phyloP scores from a whole-genome alignment of 2,329 filamentous ascomycete genomes.

The Byssothecium circinans region DNA sequence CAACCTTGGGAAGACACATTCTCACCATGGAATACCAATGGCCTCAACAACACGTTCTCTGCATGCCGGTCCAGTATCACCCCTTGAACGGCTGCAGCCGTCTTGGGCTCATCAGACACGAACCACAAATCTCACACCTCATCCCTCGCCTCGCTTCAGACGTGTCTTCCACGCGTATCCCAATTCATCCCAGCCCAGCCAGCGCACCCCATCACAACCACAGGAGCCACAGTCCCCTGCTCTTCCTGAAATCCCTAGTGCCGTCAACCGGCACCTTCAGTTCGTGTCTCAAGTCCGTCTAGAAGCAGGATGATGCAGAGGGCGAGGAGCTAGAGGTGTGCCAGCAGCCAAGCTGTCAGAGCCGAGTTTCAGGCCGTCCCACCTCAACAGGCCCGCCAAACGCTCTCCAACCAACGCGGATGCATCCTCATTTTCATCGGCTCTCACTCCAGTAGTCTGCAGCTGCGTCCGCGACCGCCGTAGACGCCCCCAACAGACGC shows the following conservation, averaged over 20 bases:
- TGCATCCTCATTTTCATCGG: too few relatives aligned
- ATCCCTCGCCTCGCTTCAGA: too few relatives aligned
- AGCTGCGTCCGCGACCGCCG: constrained; percentile 3
- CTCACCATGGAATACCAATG: too few relatives aligned
- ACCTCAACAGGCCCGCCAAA: neutral
- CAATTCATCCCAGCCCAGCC: too few relatives aligned
- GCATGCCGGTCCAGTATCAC: constrained; percentile 1
- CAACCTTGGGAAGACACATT: too few relatives aligned
- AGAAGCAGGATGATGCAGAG: neutral
- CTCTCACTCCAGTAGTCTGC: neutral
- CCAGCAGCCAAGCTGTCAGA: constrained; percentile 19
- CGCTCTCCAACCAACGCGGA: neutral
- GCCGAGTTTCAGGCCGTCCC: constrained; percentile 20
- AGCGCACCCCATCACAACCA: too few relatives aligned
- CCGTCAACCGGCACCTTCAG: constrained; percentile 9
- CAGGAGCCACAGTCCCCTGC: too few relatives aligned
- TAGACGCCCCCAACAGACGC: constrained; percentile 12
- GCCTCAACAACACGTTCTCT: neutral
- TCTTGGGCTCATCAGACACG: constrained; percentile 8
- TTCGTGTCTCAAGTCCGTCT: constrained; percentile 11
- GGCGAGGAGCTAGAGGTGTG: neutral
- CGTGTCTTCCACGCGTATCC: too few relatives aligned
- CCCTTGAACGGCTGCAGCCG: constrained; percentile 1
- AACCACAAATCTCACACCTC: too few relatives aligned
- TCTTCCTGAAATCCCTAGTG: constrained; percentile 16